Evolutionary conservation across 257 asterid species (phyloP).

Genomic region (Ilex asprella): DNA sequence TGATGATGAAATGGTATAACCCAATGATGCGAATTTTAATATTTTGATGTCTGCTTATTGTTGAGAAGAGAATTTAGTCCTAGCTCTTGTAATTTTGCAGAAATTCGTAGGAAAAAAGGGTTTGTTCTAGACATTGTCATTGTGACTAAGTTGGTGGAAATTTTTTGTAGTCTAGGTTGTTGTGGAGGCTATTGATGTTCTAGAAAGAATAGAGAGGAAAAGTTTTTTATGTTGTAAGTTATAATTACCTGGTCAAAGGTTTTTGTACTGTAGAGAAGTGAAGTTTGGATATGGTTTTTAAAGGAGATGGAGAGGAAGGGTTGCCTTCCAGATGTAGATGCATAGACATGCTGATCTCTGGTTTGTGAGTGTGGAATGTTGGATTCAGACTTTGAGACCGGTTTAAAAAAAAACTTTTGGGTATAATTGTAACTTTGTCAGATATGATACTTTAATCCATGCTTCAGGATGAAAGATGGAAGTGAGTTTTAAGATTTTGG

Average conservation of each 20-base stretch:
- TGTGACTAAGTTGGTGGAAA: conserved; percentile 57
- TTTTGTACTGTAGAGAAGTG: conserved; percentile 54
- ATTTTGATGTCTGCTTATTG: conserved; percentile 76
- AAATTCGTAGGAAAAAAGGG: conserved; percentile 47
- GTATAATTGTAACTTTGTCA: conserved; percentile 37
- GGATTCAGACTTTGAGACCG: conserved; percentile 55
- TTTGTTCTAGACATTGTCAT: conserved; percentile 62
- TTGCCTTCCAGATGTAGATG: conserved; percentile 58
- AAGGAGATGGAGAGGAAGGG: conserved; percentile 89
- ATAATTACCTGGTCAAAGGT: conserved; percentile 66
- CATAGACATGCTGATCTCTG: conserved; percentile 65
- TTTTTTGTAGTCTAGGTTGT: conserved; percentile 40
- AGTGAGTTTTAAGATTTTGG: conserved; percentile 65
- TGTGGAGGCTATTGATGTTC: conserved; percentile 66
- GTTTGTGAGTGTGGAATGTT: conserved; percentile 56
- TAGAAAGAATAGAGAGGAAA: conserved; percentile 59
- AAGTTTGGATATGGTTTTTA: conserved; percentile 38
- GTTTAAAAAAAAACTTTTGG: conserved; percentile 46
- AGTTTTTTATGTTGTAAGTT: conserved; percentile 73
- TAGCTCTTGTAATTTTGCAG: conserved; percentile 75
- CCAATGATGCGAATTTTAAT: conserved; percentile 65
- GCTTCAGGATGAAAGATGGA: conserved; percentile 50
- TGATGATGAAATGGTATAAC: conserved; percentile 23
- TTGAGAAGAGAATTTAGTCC: conserved; percentile 51
- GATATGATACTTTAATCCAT: conserved; percentile 46